A percentile compares a stretch with the other conserved stretches of the same genome.
phyloP scores from a whole-genome alignment of 345 rosid genomes.

The Citropsis articulata region DNA sequence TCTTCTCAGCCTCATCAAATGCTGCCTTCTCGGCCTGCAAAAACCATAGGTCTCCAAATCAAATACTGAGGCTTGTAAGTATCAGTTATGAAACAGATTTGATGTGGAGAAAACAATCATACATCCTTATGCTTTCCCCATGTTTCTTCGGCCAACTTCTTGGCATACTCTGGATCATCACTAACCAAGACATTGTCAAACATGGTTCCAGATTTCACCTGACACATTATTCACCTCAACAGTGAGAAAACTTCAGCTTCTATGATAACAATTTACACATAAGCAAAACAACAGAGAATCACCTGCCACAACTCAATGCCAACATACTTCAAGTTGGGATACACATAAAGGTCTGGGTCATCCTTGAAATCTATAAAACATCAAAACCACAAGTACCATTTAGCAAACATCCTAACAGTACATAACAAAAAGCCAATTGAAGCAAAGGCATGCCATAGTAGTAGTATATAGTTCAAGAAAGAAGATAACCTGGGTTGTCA shows the following conservation, averaged over 20 bases:
- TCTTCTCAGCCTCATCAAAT: constrained; percentile 89
- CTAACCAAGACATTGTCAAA: constrained; percentile 79
- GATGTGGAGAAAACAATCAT: constrained; percentile 16
- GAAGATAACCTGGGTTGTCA: constrained; percentile 87
- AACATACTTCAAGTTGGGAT: constrained; percentile 86
- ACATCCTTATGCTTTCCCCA: constrained; percentile 98
- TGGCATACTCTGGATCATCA: constrained; percentile 85
- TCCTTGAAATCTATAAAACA: constrained; percentile 79
- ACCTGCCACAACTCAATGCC: constrained; percentile 99
- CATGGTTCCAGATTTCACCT: constrained; percentile 98
- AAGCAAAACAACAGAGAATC: constrained; percentile 5
- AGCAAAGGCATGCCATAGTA: neutral
- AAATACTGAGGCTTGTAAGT: neutral
- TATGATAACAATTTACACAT: neutral
- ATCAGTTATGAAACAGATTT: neutral
- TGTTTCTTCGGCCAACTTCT: constrained; percentile 83
- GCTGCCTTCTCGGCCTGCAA: constrained; percentile 95
- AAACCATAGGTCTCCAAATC: constrained; percentile 17
- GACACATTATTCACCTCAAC: neutral
- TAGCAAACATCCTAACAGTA: neutral
- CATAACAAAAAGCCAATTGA: neutral
- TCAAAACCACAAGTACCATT: neutral
- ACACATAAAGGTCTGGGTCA: constrained; percentile 85
- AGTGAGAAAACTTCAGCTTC: neutral
- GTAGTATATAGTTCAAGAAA: no score